Percentiles rank a stretch among this genome's conserved stretches.
phyloP scores from a whole-genome alignment of 2,329 filamentous ascomycete species.

The Paecilomyces dactylethromorphus region DNA sequence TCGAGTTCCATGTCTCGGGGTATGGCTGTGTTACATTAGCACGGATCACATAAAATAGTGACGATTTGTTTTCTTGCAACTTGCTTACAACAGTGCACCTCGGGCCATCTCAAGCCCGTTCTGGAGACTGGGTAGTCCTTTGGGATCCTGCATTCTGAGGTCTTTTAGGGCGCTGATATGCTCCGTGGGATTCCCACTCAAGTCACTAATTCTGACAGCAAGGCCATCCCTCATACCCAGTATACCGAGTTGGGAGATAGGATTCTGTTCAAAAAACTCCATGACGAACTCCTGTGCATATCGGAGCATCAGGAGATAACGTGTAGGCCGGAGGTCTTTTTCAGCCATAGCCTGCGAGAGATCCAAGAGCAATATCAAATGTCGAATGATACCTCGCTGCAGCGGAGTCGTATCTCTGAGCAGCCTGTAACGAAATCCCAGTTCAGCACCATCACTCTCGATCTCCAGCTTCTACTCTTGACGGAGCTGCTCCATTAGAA shows the following conservation, averaged over 20 bases:
- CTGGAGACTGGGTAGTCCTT: constrained; percentile 75
- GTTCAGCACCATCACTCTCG: constrained; percentile 11
- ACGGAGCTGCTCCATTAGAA: not conserved
- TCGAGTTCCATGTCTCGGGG: constrained; percentile 85
- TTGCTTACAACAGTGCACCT: constrained; percentile 68
- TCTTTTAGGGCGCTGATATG: constrained; percentile 71
- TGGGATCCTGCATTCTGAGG: constrained; percentile 60
- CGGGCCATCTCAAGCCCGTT: constrained; percentile 95
- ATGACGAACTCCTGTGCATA: constrained; percentile 83
- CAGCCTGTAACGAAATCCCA: constrained; percentile 48
- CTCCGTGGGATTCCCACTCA: constrained; percentile 84
- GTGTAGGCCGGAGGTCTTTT: constrained; percentile 86
- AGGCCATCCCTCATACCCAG: constrained; percentile 91
- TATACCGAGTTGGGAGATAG: constrained; percentile 90
- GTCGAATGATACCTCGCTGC: constrained; percentile 95
- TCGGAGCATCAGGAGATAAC: constrained; percentile 73
- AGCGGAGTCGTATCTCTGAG: constrained; percentile 91
- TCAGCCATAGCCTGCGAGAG: constrained; percentile 91
- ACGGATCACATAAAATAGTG: not conserved
- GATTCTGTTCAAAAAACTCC: constrained; percentile 98
- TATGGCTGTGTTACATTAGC: constrained; percentile 52
- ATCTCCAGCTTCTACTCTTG: constrained; percentile 1
- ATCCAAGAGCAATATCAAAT: constrained; percentile 84
- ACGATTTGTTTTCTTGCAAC: not conserved
- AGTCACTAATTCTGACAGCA: constrained; percentile 76